Evolutionary conservation across 768 basidiomycete genomes (phyloP).

Genomic region (Agaricus blazei): DNA sequence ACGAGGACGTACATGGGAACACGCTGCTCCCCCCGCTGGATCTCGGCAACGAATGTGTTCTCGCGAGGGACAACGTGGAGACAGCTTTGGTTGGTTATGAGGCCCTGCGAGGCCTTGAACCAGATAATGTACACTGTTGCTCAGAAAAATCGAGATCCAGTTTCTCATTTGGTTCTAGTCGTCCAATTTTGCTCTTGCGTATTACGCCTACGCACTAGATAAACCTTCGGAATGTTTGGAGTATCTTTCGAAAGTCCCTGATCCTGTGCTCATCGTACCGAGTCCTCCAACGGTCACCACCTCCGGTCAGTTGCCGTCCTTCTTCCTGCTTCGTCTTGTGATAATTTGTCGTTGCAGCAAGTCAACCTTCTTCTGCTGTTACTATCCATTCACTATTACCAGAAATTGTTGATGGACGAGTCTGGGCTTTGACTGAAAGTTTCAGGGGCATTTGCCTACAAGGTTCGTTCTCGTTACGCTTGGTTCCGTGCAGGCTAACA

Average conservation of each 20-base stretch:
- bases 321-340: conserved; percentile 23
- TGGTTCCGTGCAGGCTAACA: neutral
- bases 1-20: conserved; percentile 40
- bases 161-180: conserved; percentile 39
- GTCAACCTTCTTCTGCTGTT: too few species aligned
- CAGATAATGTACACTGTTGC: conserved; percentile 48
- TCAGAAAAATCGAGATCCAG: neutral
- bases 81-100: conserved; percentile 57
- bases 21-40: conserved; percentile 27
- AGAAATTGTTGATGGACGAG: conserved; percentile 63
- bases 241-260: conserved; percentile 50
- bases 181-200: conserved; percentile 63
- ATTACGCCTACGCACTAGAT: conserved; percentile 76
- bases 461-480: conserved; percentile 39
- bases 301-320: conserved; percentile 15
- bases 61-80: conserved; percentile 49
- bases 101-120: conserved; percentile 42
- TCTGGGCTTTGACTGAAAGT: conserved; percentile 69
- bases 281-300: conserved; percentile 36
- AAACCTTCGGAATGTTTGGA: conserved; percentile 58
- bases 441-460: conserved; percentile 74
- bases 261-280: conserved; percentile 49
- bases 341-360: too few species aligned
- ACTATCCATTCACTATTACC: conserved; percentile 29
- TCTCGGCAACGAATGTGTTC: conserved; percentile 52